phyloP scores from a whole-genome alignment of 345 rosid species.

The Microthlaspi erraticum region DNA sequence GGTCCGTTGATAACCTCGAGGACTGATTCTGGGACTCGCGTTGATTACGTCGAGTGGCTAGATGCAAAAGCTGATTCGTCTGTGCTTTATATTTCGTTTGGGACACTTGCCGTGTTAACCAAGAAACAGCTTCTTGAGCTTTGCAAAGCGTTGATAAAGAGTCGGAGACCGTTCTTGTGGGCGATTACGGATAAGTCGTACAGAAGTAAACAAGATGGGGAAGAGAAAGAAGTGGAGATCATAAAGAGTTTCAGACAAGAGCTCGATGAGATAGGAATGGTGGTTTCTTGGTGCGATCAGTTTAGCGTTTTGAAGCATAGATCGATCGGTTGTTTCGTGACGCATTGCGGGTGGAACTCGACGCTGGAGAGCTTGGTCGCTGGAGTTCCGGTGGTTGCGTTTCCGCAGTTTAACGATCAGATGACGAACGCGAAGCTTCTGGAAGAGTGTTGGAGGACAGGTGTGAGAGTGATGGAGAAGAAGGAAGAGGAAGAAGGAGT shows the following conservation, averaged over 20 bases:
- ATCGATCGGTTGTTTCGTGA: conserved; percentile 64
- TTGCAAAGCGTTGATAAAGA: conserved; percentile 44
- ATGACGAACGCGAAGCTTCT: conserved; percentile 62
- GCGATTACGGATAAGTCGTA: conserved; percentile 47
- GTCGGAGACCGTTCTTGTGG: conserved; percentile 59
- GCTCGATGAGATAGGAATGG: conserved; percentile 56
- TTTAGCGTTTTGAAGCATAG: conserved; percentile 61
- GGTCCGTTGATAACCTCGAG: too few species aligned
- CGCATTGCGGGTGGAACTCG: conserved; percentile 88
- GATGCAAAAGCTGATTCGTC: conserved; percentile 51
- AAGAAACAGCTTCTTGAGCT: conserved; percentile 58
- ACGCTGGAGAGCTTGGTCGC: conserved; percentile 60
- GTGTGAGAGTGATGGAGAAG: conserved; percentile 52
- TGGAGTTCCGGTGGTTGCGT: conserved; percentile 68
- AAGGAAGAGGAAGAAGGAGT: conserved; percentile 43
- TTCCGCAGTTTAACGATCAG: conserved; percentile 70
- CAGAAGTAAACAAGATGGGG: conserved; percentile 15
- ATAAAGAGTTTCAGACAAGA: conserved; percentile 48
- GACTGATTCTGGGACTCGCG: conserved; percentile 24
- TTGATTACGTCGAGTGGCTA: conserved; percentile 51
- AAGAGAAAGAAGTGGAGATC: conserved; percentile 42
- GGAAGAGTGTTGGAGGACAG: conserved; percentile 60
- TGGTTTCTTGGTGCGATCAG: conserved; percentile 77
- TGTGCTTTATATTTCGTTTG: conserved; percentile 65
- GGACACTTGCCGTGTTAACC: conserved; percentile 50